Evolutionary conservation across 139 green algal genomes (phyloP), one percentile per base, ranked within the genome.

Genomic region (Chlamydomonas sp.): DNA sequence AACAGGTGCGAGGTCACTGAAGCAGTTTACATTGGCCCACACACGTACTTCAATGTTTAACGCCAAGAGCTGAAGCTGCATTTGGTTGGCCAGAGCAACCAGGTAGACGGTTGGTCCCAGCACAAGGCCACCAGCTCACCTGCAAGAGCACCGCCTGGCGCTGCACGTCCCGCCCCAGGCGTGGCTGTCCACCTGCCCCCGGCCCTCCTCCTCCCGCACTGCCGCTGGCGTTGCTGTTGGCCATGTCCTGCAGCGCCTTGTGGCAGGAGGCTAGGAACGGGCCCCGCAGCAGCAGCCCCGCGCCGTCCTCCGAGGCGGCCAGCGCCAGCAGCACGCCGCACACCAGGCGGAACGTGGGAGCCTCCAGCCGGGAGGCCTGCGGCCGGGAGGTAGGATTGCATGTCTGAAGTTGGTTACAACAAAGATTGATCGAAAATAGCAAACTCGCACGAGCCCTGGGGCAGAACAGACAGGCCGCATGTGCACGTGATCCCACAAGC

Each of bases 241-340:
- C 79, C 59, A 84, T 74, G 58, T 89, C 85, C 14, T 87, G 86
- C 80, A 92, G 86, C 82, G 79, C 67, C 86, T 80, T 85, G 20
- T 83, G 60, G 17, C 59, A 68, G 12, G 83, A 57, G 7, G 77
- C 58, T 63, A 89, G 61, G 77, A 91, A 79, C 10, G 62, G 63
- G 60, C 59, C 58, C 63, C 78, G 85, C 10, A 93, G 79, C 78
- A 93, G 77, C 49, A 84, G 80, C 49, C 16, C 8, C 49, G 66
- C 76, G 14, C 89, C 91, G 66, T 92, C 89, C 15, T 79, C 71
- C 14, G 81, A 62, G 4, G 84, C 87, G 4, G 87, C 67, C 61
- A 91, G 62, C 59, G 91, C 86, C 5, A 15, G 77, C 69, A 94
- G n/a, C 61, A 90, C 77, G 20, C 72, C 73, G 2, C 76, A 10